Conservation (phyloP, 768 basidiomycete genomes). For the Lepiota venenata region DNA sequence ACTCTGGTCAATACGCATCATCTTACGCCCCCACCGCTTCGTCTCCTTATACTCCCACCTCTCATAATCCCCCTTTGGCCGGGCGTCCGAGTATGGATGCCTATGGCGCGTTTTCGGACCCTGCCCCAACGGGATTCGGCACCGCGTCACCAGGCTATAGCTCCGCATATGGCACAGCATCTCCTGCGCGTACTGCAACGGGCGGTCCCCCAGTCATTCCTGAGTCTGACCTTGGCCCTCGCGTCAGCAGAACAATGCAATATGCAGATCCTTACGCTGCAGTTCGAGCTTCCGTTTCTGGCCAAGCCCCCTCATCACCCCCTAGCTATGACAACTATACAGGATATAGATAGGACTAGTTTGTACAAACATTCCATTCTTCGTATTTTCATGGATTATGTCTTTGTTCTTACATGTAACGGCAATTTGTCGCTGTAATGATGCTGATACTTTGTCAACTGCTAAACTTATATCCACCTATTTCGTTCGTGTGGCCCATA, state of each 20-base stretch:
- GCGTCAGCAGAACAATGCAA: constrained; percentile 89
- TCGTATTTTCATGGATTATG: constrained; percentile 12
- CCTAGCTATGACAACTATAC: constrained; percentile 55
- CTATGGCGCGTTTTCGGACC: constrained; percentile 90
- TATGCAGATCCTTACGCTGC: constrained; percentile 88
- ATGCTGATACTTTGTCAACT: background rate
- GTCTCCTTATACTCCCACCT: constrained; percentile 27
- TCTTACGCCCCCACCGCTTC: constrained; percentile 17
- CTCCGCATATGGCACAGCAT: constrained; percentile 18
- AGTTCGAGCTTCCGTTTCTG: constrained; percentile 58
- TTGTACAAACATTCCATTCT: constrained; percentile 2
- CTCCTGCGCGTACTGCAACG: constrained; percentile 23
- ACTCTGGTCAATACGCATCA: constrained; percentile 42
- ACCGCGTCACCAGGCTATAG: constrained; percentile 28
- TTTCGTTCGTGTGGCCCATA: background rate
- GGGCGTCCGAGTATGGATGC: constrained; percentile 77
- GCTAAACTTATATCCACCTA: background rate
- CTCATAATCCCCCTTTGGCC: constrained; percentile 21
- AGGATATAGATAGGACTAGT: constrained; percentile 38
- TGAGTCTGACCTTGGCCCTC: constrained; percentile 43
- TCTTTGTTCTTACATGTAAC: constrained; percentile 4
- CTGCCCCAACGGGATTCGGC: constrained; percentile 74
- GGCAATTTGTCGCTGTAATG: constrained; percentile 1
- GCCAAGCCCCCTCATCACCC: constrained; percentile 24
- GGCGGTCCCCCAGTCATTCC: constrained; percentile 36